Percentiles rank a stretch among this genome's conserved stretches.
Conservation (phyloP, 106 monocot species). For the Vanilla planifolia region DNA sequence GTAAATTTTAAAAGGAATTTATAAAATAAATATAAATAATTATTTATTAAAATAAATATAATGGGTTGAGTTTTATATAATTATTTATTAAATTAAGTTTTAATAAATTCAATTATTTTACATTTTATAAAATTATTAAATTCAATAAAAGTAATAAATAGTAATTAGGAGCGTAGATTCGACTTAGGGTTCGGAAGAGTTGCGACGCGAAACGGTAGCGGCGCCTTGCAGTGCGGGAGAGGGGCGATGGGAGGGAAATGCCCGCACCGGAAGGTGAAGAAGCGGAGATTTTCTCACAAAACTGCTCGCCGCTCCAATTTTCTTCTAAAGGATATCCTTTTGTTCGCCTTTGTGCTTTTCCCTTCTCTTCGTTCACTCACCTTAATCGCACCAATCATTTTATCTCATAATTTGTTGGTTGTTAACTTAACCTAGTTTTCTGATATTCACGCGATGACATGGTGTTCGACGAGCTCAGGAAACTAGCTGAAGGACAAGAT, state of each 20-base stretch:
- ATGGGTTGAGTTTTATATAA: too few species aligned
- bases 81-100: too few species aligned
- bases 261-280: conserved; percentile 92
- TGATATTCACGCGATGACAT: conserved; percentile 58
- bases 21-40: too few species aligned
- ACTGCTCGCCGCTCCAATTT: conserved; percentile 80
- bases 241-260: conserved; percentile 90
- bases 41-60: too few species aligned
- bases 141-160: too few species aligned
- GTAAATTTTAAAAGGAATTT: too few species aligned
- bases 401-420: not conserved
- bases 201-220: too few species aligned
- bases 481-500: conserved; percentile 39
- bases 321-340: conserved; percentile 78
- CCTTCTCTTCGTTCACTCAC: not conserved
- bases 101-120: too few species aligned
- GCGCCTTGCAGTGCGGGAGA: too few species aligned
- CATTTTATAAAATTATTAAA: too few species aligned
- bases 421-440: conserved; percentile 8
- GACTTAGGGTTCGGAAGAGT: too few species aligned
- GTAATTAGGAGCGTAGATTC: too few species aligned
- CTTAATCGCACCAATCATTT: not conserved
- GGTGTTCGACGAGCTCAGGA: conserved; percentile 69
- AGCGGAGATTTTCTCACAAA: conserved; percentile 84
- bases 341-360: not conserved